A percentile compares a stretch with the other conserved stretches of the same genome.
These are phyloP conservation scores for Wallacemonas sp. DNA, from an alignment of 208 protist species.

Conservation along the genomic window DNA sequence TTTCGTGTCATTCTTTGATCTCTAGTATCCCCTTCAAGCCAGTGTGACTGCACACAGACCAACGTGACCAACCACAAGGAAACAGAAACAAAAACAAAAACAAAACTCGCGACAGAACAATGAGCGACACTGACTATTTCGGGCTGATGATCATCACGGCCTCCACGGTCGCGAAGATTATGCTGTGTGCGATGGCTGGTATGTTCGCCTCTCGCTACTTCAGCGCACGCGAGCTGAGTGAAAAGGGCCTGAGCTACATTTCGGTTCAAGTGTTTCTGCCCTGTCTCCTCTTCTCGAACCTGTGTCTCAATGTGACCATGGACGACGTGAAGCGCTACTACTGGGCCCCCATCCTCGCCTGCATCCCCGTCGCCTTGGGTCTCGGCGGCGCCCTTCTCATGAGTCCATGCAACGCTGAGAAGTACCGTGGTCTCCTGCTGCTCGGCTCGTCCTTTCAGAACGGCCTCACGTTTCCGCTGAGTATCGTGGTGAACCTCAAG, in stretches of 20 bases:
- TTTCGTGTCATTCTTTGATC: too few relatives aligned
- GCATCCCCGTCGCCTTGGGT: constrained; percentile 43
- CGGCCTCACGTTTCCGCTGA: constrained; percentile 60
- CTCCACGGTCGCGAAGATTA: constrained; percentile 62
- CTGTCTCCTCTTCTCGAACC: constrained; percentile 68
- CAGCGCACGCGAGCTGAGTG: constrained; percentile 23
- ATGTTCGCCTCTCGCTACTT: constrained; percentile 58
- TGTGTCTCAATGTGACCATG: constrained; percentile 65
- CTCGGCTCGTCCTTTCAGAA: constrained; percentile 76
- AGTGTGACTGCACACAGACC: too few relatives aligned
- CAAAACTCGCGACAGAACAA: constrained; percentile 14
- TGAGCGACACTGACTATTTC: constrained; percentile 33
- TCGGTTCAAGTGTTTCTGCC: constrained; percentile 65
- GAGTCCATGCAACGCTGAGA: constrained; percentile 25
- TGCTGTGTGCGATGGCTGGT: constrained; percentile 51
- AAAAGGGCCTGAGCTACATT: constrained; percentile 62
- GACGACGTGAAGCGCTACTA: constrained; percentile 47
- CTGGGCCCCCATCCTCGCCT: constrained; percentile 60
- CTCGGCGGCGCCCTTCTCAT: constrained; percentile 27
- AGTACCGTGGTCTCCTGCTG: constrained; percentile 56
- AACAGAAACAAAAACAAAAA: too few relatives aligned
- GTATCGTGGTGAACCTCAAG: constrained; percentile 58
- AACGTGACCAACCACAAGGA: too few relatives aligned
- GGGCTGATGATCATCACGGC: constrained; percentile 50
- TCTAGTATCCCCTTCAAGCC: too few relatives aligned